These are phyloP conservation scores for Blastosporella zonata DNA, from an alignment of 1,284 basidiomycete genomes.

Conservation along the genomic window DNA sequence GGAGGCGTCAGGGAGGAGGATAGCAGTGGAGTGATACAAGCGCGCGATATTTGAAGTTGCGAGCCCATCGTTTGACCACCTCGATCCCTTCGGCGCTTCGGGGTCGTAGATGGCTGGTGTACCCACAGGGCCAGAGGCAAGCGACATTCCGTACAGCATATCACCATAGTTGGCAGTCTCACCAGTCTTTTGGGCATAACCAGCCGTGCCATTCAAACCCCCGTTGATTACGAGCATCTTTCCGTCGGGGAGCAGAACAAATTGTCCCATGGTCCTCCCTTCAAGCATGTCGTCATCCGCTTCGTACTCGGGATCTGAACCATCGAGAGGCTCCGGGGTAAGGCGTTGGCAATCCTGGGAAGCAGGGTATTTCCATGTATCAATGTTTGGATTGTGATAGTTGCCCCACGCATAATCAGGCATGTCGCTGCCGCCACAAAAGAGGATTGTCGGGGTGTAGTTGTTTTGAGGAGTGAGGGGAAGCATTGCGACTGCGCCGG, in stretches of 20 bases:
- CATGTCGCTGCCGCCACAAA: constrained; percentile 84
- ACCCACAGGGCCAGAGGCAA: constrained; percentile 63
- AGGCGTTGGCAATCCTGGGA: constrained; percentile 58
- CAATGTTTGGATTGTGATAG: constrained; percentile 16
- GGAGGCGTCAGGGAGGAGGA: constrained; percentile 84
- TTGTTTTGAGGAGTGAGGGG: constrained; percentile 86
- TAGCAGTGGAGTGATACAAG: constrained; percentile 85
- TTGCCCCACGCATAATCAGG: constrained; percentile 27
- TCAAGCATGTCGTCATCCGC: constrained; percentile 71
- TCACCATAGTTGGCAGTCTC: constrained; percentile 37
- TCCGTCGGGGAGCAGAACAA: constrained; percentile 73
- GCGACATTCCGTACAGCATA: constrained; percentile 65
- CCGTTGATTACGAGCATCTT: constrained; percentile 76
- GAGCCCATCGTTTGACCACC: constrained; percentile 72
- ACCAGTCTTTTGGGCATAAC: constrained; percentile 55
- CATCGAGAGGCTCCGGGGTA: constrained; percentile 49
- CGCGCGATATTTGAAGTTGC: constrained; percentile 62
- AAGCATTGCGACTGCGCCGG: constrained; percentile 82
- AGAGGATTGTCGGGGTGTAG: constrained; percentile 81
- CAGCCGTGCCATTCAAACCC: constrained; percentile 72
- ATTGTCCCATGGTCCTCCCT: constrained; percentile 74
- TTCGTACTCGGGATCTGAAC: constrained; percentile 35
- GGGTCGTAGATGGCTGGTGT: constrained; percentile 80
- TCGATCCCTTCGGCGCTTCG: constrained; percentile 53
- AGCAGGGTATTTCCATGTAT: constrained; percentile 34